These are phyloP conservation scores for Colletotrichum sp. DNA, from an alignment of 2,329 filamentous ascomycete genomes.

Conservation along the genomic window DNA sequence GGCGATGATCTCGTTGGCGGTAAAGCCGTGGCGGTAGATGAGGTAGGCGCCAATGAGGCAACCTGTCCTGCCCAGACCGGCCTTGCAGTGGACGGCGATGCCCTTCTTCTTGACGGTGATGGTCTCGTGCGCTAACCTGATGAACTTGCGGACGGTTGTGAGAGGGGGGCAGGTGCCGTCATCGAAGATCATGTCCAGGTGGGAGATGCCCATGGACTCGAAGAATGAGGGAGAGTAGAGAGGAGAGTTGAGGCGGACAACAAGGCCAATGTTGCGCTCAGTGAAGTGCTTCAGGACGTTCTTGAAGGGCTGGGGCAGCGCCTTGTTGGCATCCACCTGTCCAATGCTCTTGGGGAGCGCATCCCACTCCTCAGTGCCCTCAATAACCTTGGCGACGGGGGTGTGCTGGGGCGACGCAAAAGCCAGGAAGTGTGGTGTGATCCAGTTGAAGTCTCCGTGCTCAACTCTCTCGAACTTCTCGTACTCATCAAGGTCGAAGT, in stretches of 20 bases:
- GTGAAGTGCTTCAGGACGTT: slow-evolving; percentile 92
- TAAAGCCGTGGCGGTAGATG: slow-evolving; percentile 97
- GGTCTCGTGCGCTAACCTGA: slow-evolving; percentile 91
- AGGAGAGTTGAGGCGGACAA: slow-evolving; percentile 93
- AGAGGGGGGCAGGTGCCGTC: slow-evolving; percentile 95
- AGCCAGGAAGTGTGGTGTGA: slow-evolving; percentile 92
- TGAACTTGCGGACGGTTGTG: slow-evolving; percentile 90
- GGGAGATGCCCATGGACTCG: slow-evolving; percentile 90
- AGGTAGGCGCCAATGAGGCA: slow-evolving; percentile 97
- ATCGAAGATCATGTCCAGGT: slow-evolving; percentile 99
- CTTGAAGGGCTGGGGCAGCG: slow-evolving; percentile 87
- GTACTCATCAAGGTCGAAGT: slow-evolving; percentile 97
- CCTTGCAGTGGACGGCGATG: slow-evolving; percentile 98
- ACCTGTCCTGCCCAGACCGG: slow-evolving; percentile 91
- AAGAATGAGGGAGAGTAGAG: slow-evolving; percentile 98
- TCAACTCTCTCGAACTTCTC: slow-evolving; percentile 95
- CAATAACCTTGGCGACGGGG: slow-evolving; percentile 74
- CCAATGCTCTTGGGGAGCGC: slow-evolving; percentile 78
- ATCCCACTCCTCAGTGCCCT: slow-evolving; percentile 75
- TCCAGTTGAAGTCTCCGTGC: slow-evolving; percentile 99
- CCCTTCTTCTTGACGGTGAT: slow-evolving; percentile 90
- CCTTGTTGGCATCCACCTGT: slow-evolving; percentile 72
- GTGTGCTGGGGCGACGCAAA: slow-evolving; percentile 93
- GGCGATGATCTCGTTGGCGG: slow-evolving; percentile 94
- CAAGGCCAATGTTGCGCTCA: slow-evolving; percentile 86